Evolutionary conservation across 495 filamentous ascomycete genomes (phyloP), one percentile per base, ranked within the genome.

Genomic region (Penicillium bovifimosum): DNA sequence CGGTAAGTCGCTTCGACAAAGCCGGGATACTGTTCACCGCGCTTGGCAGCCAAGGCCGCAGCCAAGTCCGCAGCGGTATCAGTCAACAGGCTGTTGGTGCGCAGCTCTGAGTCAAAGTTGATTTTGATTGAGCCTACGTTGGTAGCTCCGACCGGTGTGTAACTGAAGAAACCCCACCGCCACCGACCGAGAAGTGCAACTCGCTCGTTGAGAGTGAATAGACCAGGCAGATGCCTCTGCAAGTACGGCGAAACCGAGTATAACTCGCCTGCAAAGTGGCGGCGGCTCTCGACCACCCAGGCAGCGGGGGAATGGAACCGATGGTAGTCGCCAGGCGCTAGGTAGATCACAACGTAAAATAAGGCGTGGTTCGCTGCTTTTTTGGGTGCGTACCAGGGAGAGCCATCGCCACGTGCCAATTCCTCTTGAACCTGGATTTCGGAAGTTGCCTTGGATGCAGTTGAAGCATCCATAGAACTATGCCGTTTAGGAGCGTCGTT

Each of bases 251-350:
- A 95, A 14, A 99, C 93, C 42, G 84, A 89, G 73, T 89, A 99
- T 14, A 99, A 76, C 69, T 99, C 93, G 24, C 93, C 93, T 8
- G 93, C 91, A 68, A 99, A 99, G 69, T 99, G 93, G 5, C 93
- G 84, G 9, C 93, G 83, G 59, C 80, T 82, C 68, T 96, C 87
- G 31, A 88, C 91, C 1, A 99, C 93, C 93, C 93, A 99, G 50
- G 86, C 85, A 3, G 87, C 83, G 0, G 93, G 93, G 3, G 87
- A 93, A 71, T 99, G 93, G 77, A 97, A 99, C 43, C 91, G 88
- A 72, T 99, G 93, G 74, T 99, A 99, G 70, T 99, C 93, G 24
- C 93, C 93, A 0, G 93, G 93, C 0, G 93, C 93, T n/a, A 99
- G 82, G 72, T 99, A 99, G 61, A 99, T 83, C 49, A 99, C 93